A percentile compares a stretch with the other conserved stretches of the same genome.
Conservation (phyloP, 1,139 yeast genomes). For the Maudiozyma humilis region DNA sequence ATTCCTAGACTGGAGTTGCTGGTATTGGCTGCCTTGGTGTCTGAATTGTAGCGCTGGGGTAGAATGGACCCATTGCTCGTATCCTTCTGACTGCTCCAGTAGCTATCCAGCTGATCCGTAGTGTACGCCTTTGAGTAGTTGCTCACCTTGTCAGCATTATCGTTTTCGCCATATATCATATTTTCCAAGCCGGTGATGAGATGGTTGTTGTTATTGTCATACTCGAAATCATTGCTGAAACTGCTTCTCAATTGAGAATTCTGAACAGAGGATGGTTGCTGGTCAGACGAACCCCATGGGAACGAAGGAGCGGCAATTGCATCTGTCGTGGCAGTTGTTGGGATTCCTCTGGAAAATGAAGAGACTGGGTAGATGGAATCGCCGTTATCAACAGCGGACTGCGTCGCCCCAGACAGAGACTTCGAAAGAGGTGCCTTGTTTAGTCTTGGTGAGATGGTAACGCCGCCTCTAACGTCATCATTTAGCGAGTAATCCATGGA, state of each 20-base stretch:
- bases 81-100: constrained; percentile 22
- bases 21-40: neutral
- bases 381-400: neutral
- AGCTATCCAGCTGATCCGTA: constrained; percentile 29
- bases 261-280: neutral
- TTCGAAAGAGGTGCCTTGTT: constrained; percentile 4
- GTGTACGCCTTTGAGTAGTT: constrained; percentile 29
- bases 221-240: constrained; percentile 16
- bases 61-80: constrained; percentile 1
- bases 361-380: constrained; percentile 1
- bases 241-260: neutral
- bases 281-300: constrained; percentile 4
- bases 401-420: neutral
- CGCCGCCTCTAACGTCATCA: neutral
- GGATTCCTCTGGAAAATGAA: constrained; percentile 6
- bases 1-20: neutral
- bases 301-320: constrained; percentile 4
- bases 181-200: constrained; percentile 29
- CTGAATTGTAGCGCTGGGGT: neutral
- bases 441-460: neutral
- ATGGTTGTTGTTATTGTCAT: constrained; percentile 26
- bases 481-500: neutral
- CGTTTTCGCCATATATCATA: constrained; percentile 29
- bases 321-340: constrained; percentile 12
- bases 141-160: constrained; percentile 25